phyloP scores from a whole-genome alignment of 345 rosid genomes.

The Lepidium didymum region DNA sequence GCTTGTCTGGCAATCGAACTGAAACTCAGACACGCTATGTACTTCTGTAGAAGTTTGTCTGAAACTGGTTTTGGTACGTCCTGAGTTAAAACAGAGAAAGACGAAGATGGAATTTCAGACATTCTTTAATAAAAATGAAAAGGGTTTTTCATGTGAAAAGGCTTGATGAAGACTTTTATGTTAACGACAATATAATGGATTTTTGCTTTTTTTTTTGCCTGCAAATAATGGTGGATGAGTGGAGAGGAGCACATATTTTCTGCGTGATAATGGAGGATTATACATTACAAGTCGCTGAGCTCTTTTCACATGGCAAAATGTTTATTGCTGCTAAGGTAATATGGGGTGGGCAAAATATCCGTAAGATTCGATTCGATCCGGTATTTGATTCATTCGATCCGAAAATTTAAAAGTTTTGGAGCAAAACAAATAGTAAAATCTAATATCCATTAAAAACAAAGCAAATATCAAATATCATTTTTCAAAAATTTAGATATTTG shows the following conservation, averaged over 20 bases:
- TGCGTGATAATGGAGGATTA: too few relatives aligned
- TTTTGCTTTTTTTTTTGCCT: not conserved
- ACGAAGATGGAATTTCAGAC: constrained; percentile 28
- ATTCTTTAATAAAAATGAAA: constrained; percentile 1
- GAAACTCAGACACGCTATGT: constrained; percentile 50
- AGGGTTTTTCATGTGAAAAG: not conserved
- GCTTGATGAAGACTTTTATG: constrained; percentile 18
- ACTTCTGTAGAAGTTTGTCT: constrained; percentile 50
- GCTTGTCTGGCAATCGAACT: constrained; percentile 53
- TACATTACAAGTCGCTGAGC: not conserved
- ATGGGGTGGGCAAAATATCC: too few relatives aligned
- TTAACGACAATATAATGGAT: constrained; percentile 25
- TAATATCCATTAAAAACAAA: too few relatives aligned
- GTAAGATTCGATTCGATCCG: too few relatives aligned
- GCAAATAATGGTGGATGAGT: constrained; percentile 25
- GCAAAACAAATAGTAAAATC: too few relatives aligned
- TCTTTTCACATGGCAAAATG: constrained; percentile 7
- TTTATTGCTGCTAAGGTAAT: not conserved
- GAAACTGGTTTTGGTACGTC: constrained; percentile 54
- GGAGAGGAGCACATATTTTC: constrained; percentile 31
- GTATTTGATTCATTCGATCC: too few relatives aligned
- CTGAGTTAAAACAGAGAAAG: constrained; percentile 33
- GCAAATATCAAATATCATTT: too few relatives aligned
- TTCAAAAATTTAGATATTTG: too few relatives aligned
- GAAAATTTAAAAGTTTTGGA: too few relatives aligned